Evolutionary conservation across 768 basidiomycete genomes (phyloP), one percentile per base, ranked within the genome.

Genomic region (Tephrocybe sp.): DNA sequence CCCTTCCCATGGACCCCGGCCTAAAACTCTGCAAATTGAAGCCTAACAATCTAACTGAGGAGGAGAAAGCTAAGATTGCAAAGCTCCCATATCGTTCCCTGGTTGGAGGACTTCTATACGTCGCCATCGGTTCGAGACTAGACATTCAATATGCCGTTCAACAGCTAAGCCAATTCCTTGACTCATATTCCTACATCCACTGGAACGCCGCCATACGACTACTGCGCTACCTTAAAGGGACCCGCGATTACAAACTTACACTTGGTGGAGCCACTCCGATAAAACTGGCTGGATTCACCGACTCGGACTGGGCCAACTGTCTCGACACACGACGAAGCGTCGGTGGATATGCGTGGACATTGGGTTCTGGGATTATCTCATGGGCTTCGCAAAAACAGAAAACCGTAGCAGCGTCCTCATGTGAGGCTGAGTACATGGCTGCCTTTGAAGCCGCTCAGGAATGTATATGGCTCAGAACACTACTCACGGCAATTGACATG

Each of bases 381-480:
- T 53, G 51, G 51, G 16, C 34, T 4, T 30, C 38, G 1, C 30
- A 27, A 15, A 53, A 53, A 43, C 51, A 53, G 24, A 53, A 53
- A 39, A 53, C 51, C 12, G 41, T 53, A 2, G 40, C 51, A 3
- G 36, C 58, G 3, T 65, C 61, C 1, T 57, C 63, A 2, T 51
- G 56, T 9, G 69, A 75, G 56, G 67, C 71, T 1, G 70, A 76
- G 54, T 72, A 75, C 52, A 64, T 74, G 37, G 67, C 71, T 4
- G 55, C 61, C 1, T 54, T 57, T 16, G 57, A 70, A 29, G 57
- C 66, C 1, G 33, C 52, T 1, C 46, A 52, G 31, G 56, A 57
- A 46, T 50, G 36, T 15, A 45, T 52, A 4, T 57, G 53, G 53
- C 33, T 57, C 5, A 24, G 36, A 0, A 57, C 43, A 12, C 48